Evolutionary conservation across 2,329 filamentous ascomycete genomes (phyloP), one percentile per base, ranked within the genome.

Genomic region (Kalaharituber pfeilii): DNA sequence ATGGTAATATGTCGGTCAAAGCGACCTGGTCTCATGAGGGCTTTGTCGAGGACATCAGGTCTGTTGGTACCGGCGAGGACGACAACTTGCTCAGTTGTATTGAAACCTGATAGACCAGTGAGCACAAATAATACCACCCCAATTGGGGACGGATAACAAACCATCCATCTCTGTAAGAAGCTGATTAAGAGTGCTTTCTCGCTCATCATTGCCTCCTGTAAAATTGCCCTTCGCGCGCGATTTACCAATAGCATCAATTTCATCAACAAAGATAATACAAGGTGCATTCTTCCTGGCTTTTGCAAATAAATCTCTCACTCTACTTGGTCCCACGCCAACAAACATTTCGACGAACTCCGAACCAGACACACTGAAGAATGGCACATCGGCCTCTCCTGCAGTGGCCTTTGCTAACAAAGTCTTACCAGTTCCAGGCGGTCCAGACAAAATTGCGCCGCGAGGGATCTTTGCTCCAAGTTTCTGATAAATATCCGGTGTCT

Each of bases 331-430:
- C 57, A 98, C 91, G 78, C 91, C 91, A 51, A 98, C 91, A 67
- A 98, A 98, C 89, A 98, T 98, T 71, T 98, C 91, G 28, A 98
- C 89, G 66, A 98, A 98, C 68, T 98, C 91, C 50, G 91, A 98
- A 67, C 91, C 91, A 68, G 87, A 95, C 64, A 98, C 91, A 65
- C 86, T 94, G 76, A 88, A 98, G 76, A 98, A 98, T 0, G 91
- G 91, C 28, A 98, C 91, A 44, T 84, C 83, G 25, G 91, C 95
- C 72, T 98, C 91, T 67, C 91, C 91, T 51, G 91, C 91, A 8
- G 91, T 98, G 13, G 91, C 91, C 73, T 98, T 98, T 59, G 91
- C 91, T 47, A 98, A 78, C 58, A 98, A 73, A 2, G 91, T 98
- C 73, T 98, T 98, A 80, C 91, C 91, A 49, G 91, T 98, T 75